phyloP scores from a whole-genome alignment of 352 stramenopile species.

The Peronospora farinosa region DNA sequence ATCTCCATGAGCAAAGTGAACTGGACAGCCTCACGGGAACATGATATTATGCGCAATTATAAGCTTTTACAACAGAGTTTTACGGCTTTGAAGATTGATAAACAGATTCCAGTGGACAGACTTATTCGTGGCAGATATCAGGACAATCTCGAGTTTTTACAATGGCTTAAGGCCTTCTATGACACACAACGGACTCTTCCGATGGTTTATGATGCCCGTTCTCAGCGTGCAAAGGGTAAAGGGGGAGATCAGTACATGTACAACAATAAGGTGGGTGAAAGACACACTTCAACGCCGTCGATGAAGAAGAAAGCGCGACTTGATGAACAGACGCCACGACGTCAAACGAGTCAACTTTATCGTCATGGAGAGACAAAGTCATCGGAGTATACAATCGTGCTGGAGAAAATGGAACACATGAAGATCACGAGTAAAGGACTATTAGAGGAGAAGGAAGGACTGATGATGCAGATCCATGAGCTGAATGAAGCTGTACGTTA shows the following conservation, averaged over 20 bases:
- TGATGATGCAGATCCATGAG: background rate
- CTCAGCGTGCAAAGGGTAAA: conserved; percentile 88
- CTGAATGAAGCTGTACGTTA: conserved; percentile 2
- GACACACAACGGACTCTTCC: background rate
- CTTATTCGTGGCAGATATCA: conserved; percentile 95
- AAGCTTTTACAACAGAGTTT: conserved; percentile 13
- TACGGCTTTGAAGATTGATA: conserved; percentile 1
- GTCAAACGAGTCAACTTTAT: conserved; percentile 4
- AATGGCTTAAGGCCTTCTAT: conserved; percentile 93
- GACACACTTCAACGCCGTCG: background rate
- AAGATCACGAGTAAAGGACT: conserved; percentile 6
- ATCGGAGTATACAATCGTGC: background rate
- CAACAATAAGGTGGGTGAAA: conserved; percentile 37
- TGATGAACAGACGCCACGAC: conserved; percentile 13
- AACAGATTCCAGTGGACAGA: conserved; percentile 10
- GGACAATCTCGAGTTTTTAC: conserved; percentile 99
- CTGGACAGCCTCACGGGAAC: conserved; percentile 91
- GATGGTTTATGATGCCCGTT: conserved; percentile 89
- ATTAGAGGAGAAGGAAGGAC: background rate
- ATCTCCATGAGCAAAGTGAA: conserved; percentile 94
- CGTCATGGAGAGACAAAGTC: background rate
- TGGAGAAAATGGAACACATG: conserved; percentile 9
- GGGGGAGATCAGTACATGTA: conserved; percentile 57
- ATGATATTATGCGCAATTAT: conserved; percentile 70
- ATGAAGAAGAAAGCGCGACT: conserved; percentile 1